Evolutionary conservation across 768 basidiomycete species (phyloP).

Genomic region (Phylloporus sp.): DNA sequence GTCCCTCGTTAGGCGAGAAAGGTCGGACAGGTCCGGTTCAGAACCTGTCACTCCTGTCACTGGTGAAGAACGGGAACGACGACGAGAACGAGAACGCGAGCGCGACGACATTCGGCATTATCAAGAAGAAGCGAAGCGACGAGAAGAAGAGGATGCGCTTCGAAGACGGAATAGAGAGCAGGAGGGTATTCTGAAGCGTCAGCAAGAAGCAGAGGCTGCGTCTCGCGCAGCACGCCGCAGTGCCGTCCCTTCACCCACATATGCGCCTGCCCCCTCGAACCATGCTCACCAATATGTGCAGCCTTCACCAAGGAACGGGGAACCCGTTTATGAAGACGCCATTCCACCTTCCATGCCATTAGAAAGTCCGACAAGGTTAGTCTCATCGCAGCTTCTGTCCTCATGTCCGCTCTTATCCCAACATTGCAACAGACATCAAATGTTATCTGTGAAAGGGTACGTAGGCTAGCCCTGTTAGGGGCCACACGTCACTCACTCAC

Average conservation of each 20-base stretch:
- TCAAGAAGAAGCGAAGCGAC: constrained; percentile 40
- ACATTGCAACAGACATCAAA: constrained; percentile 22
- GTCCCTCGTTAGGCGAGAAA: constrained; percentile 22
- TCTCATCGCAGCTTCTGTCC: constrained; percentile 35
- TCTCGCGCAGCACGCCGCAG: constrained; percentile 41
- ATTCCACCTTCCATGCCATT: constrained; percentile 50
- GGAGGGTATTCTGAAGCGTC: constrained; percentile 52
- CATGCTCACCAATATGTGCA: constrained; percentile 32
- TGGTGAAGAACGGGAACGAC: constrained; percentile 22
- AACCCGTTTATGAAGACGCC: constrained; percentile 28
- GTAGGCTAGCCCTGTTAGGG: constrained; percentile 15
- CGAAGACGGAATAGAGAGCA: constrained; percentile 48
- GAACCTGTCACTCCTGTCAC: constrained; percentile 27
- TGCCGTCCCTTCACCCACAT: constrained; percentile 25
- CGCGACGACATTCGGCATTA: constrained; percentile 33
- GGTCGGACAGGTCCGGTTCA: constrained; percentile 20
- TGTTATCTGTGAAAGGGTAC: constrained; percentile 34
- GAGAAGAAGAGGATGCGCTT: constrained; percentile 45
- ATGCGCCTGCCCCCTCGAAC: constrained; percentile 28
- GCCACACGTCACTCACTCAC: constrained; percentile 8
- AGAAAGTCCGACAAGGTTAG: constrained; percentile 56
- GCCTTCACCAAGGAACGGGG: constrained; percentile 28
- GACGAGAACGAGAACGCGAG: constrained; percentile 20
- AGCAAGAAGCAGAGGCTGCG: constrained; percentile 53
- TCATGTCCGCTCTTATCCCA: constrained; percentile 33